Evolutionary conservation across 1,284 basidiomycete genomes (phyloP).

Genomic region (Boletellus deceptivus): DNA sequence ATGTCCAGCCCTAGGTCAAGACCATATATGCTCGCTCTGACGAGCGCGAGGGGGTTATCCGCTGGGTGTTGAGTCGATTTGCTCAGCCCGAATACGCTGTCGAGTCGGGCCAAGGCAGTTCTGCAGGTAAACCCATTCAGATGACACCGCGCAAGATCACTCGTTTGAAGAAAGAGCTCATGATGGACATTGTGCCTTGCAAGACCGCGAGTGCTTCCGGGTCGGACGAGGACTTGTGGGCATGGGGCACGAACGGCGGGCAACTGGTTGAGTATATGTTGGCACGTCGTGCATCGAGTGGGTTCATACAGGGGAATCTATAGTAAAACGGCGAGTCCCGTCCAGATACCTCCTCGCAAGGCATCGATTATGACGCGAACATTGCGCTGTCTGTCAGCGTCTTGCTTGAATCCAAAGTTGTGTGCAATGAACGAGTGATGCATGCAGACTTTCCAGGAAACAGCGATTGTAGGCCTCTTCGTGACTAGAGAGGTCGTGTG

Average conservation of each 20-base stretch:
- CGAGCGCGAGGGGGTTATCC: no score
- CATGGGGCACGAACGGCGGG: conserved; percentile 95
- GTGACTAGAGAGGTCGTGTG: conserved; percentile 79
- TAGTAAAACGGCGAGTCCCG: conserved; percentile 69
- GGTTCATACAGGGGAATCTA: conserved; percentile 36
- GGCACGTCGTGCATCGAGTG: not conserved
- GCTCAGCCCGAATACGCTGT: no score
- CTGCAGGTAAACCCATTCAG: conserved; percentile 65
- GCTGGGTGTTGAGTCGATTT: no score
- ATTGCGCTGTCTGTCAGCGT: conserved; percentile 68
- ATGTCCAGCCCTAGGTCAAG: no score
- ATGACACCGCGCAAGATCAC: conserved; percentile 77
- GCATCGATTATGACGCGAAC: conserved; percentile 76
- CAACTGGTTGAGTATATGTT: conserved; percentile 67
- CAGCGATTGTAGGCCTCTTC: conserved; percentile 78
- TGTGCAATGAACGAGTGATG: conserved; percentile 3
- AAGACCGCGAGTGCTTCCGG: conserved; percentile 89
- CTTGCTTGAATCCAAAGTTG: not conserved
- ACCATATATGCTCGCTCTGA: no score
- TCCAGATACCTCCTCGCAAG: conserved; percentile 80
- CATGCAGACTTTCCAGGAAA: conserved; percentile 53
- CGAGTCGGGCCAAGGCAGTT: no score
- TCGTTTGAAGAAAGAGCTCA: conserved; percentile 75
- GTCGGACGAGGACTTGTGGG: conserved; percentile 84
- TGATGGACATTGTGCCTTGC: conserved; percentile 85